Evolutionary conservation across 441 rosid species (phyloP).

Genomic region (Pelargonium myrrhifolium): DNA sequence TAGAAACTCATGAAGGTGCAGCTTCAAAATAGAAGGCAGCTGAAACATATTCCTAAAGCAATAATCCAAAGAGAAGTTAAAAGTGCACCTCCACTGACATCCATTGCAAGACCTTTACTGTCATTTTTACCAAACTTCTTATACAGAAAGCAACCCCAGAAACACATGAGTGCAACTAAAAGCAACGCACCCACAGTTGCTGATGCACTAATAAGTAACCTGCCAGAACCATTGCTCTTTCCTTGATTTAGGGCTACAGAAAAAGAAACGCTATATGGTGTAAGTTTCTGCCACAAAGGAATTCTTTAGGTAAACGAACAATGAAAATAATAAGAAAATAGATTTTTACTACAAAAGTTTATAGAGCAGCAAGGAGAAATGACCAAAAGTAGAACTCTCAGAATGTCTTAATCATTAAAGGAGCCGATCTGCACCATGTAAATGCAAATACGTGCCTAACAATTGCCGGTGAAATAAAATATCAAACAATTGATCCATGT

Average conservation of each 20-base stretch:
- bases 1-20: conserved; percentile 2
- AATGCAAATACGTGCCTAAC: too few relatives aligned
- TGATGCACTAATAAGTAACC: conserved; percentile 77
- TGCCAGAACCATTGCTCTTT: conserved; percentile 64
- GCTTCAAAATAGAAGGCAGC: neutral
- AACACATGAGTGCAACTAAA: conserved; percentile 97
- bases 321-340: neutral
- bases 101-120: conserved; percentile 70
- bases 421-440: too few relatives aligned
- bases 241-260: conserved; percentile 55
- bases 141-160: conserved; percentile 97
- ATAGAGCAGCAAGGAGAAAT: neutral
- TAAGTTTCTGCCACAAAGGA: neutral
- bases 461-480: neutral
- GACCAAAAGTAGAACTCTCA: neutral
- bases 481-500: conserved; percentile 11
- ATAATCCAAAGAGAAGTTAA: neutral
- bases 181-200: conserved; percentile 96
- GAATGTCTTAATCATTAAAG: too few relatives aligned
- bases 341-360: neutral
- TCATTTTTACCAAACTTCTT: conserved; percentile 91
- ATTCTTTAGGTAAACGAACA: neutral
- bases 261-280: conserved; percentile 3
- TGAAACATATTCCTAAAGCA: too few relatives aligned
- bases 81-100: conserved; percentile 72